phyloP scores from a whole-genome alignment of 2,329 filamentous ascomycete species.

The Aurifilum marmelostoma region DNA sequence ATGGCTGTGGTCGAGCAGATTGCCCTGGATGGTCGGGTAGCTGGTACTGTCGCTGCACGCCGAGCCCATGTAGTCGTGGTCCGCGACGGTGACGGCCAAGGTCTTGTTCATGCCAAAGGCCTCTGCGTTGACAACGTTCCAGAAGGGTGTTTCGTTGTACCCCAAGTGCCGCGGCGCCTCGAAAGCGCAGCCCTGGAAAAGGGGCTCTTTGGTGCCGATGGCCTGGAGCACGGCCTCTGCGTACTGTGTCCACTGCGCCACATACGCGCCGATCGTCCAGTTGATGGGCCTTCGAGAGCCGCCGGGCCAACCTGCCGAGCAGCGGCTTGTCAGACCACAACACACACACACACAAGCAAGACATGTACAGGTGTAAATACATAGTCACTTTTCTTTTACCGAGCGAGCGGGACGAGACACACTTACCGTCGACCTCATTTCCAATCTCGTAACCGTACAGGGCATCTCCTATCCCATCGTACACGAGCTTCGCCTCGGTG shows the following conservation, averaged over 20 bases:
- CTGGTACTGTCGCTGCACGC: conserved; percentile 15
- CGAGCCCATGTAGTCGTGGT: conserved; percentile 16
- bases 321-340: neutral
- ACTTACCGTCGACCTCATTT: conserved; percentile 19
- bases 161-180: conserved; percentile 19
- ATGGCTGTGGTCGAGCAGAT: conserved; percentile 29
- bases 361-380: too few species aligned
- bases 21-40: conserved; percentile 19
- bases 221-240: conserved; percentile 8
- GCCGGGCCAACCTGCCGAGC: conserved; percentile 12
- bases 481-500: conserved; percentile 14
- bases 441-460: conserved; percentile 19
- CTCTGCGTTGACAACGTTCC: conserved; percentile 18
- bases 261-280: conserved; percentile 17
- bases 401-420: too few species aligned
- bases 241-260: conserved; percentile 18
- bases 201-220: conserved; percentile 9
- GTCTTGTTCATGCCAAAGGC: neutral
- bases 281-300: conserved; percentile 7
- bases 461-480: conserved; percentile 9
- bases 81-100: neutral
- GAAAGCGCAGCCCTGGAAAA: conserved; percentile 20
- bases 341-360: too few species aligned
- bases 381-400: too few species aligned
- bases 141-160: conserved; percentile 6